Evolutionary conservation across 257 asterid genomes (phyloP), one percentile per base, ranked within the genome.

Genomic region (Plantago ovata): DNA sequence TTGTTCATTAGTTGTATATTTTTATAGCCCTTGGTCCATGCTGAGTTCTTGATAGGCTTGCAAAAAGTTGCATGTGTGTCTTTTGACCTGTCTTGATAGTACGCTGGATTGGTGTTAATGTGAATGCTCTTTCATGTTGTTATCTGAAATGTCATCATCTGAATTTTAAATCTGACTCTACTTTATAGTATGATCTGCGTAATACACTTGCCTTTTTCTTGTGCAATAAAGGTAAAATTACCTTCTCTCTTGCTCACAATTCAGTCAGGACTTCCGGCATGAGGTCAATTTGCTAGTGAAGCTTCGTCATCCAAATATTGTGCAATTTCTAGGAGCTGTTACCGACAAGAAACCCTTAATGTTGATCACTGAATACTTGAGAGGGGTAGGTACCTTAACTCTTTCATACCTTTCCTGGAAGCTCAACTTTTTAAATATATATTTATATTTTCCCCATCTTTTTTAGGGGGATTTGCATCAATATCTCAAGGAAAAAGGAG

Each of bases 221-320:
- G 42, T 8, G n/a, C 40, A 22, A 21, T 49, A 22, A 21, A 42
- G 45, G 64, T 56, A 52, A 33, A 50, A n/a, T 58, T 47, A 39
- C 60, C 63, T 36, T 64, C 7, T 52, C 46, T 60, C 51, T 52
- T 75, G 38, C 67, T 63, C 50, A 42, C 42, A 42, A 50, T 78
- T 50, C 88, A 88, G 98, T 57, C 98, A 92, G 84, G 98, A 92
- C 79, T 92, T 88, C 81, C 84, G 96, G 78, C 98, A 92, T 63
- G 96, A 88, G 84, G 98, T 88, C 61, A 85, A 85, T 72, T 84
- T 92, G 86, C 85, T 92, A 42, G 98, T 92, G 77, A 92, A 92
- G 82, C 97, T 92, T 71, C 95, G 98, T 47, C 98, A 92, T 79
- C 98, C 98, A 63, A 92, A 92, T 76, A 77, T 92, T 49, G 98